These are phyloP conservation scores for Penicillium mononematosum DNA, from an alignment of 495 filamentous ascomycete species.

Conservation along the genomic window DNA sequence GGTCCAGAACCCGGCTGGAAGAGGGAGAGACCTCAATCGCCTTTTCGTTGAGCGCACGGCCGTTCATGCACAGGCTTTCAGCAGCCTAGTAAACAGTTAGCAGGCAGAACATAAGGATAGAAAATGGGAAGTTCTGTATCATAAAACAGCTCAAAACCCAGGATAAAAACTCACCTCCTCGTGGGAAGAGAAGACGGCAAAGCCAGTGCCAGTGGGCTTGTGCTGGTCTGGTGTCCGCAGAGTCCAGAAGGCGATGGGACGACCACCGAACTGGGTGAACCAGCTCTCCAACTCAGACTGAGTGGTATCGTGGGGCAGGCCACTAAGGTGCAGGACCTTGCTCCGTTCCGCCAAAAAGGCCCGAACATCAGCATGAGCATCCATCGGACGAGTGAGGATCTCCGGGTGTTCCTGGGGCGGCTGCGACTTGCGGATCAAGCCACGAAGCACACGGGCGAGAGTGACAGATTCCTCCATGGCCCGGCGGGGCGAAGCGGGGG, in stretches of 20 bases:
- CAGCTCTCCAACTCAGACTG: slow-evolving; percentile 98
- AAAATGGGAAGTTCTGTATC: background rate
- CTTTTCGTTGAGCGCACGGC: slow-evolving; percentile 95
- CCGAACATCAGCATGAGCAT: slow-evolving; percentile 94
- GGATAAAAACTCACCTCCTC: slow-evolving; percentile 77
- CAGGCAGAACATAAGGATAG: slow-evolving; percentile 8
- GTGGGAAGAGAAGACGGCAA: slow-evolving; percentile 97
- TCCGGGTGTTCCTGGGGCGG: slow-evolving; percentile 90
- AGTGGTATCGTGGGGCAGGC: slow-evolving; percentile 94
- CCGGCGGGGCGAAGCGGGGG: slow-evolving; percentile 92
- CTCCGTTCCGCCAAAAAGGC: slow-evolving; percentile 92
- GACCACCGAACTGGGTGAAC: slow-evolving; percentile 98
- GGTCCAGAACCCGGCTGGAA: slow-evolving; percentile 90
- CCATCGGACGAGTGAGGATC: slow-evolving; percentile 90
- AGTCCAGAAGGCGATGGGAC: slow-evolving; percentile 99
- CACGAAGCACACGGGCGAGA: slow-evolving; percentile 84
- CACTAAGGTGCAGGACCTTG: slow-evolving; percentile 97
- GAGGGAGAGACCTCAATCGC: slow-evolving; percentile 97
- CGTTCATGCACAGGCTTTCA: slow-evolving; percentile 98
- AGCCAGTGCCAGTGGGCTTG: slow-evolving; percentile 95
- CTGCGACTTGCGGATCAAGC: slow-evolving; percentile 92
- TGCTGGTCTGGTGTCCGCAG: slow-evolving; percentile 96
- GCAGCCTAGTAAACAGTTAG: slow-evolving; percentile 63
- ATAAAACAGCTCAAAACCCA: background rate
- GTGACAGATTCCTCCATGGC: slow-evolving; percentile 98